Percentiles rank a stretch among this genome's conserved stretches.
phyloP scores from a whole-genome alignment of 2,329 filamentous ascomycete genomes.

The Calycina marina region DNA sequence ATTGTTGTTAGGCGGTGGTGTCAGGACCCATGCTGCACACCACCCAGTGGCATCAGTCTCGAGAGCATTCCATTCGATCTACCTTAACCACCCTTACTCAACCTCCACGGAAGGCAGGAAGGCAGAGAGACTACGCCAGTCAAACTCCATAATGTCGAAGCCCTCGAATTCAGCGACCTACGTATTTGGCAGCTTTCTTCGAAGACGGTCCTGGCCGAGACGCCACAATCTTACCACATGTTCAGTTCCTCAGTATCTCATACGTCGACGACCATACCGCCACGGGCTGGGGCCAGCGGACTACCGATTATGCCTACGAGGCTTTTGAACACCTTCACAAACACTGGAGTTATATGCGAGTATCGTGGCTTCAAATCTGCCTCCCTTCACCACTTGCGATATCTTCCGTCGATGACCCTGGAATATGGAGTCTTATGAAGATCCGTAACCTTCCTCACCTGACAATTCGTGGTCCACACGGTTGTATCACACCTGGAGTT shows the following conservation, averaged over 20 bases:
- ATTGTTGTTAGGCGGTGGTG: neutral
- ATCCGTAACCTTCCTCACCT: slow-evolving; percentile 7
- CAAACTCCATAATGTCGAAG: slow-evolving; percentile 8
- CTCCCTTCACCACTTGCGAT: slow-evolving; percentile 5
- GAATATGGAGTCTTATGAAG: slow-evolving; percentile 11
- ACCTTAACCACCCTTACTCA: neutral
- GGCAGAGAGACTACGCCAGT: slow-evolving; percentile 1
- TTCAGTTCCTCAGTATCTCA: neutral
- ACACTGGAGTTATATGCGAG: slow-evolving; percentile 3
- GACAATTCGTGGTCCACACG: no score
- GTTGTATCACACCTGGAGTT: no score
- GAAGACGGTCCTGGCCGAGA: slow-evolving; percentile 4
- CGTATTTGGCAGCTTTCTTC: slow-evolving; percentile 6
- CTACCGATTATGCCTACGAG: slow-evolving; percentile 9
- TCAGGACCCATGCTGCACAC: neutral
- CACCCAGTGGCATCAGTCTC: neutral
- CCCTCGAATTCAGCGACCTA: slow-evolving; percentile 5
- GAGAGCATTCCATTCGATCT: neutral
- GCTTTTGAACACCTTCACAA: slow-evolving; percentile 8
- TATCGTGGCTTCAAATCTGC: slow-evolving; percentile 9
- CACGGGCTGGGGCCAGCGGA: slow-evolving; percentile 4
- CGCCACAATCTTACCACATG: neutral
- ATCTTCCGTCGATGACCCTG: slow-evolving; percentile 10
- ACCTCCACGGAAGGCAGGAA: neutral
- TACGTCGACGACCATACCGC: neutral